phyloP scores from a whole-genome alignment of 495 filamentous ascomycete species.

The Hyaloscypha bicolor region DNA sequence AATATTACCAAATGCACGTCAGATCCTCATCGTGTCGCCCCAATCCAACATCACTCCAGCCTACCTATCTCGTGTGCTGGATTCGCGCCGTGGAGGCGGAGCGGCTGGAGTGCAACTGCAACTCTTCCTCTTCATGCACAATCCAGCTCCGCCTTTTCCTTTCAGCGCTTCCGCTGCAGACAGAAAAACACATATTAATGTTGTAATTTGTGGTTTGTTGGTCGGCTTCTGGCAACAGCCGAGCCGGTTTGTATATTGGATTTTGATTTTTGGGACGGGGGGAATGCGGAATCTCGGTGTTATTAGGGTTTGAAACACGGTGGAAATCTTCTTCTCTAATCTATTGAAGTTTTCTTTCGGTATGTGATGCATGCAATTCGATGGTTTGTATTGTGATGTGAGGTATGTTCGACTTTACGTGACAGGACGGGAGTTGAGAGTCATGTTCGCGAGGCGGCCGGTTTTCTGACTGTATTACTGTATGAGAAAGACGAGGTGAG shows the following conservation, averaged over 20 bases:
- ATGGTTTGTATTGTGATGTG: not conserved
- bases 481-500: not conserved
- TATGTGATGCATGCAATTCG: not conserved
- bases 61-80: too few species aligned
- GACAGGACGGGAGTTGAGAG: not conserved
- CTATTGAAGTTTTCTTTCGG: not conserved
- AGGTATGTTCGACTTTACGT: not conserved
- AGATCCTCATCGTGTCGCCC: too few species aligned
- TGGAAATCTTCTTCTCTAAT: not conserved
- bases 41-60: too few species aligned
- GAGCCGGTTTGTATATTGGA: not conserved
- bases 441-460: not conserved
- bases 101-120: too few species aligned
- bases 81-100: too few species aligned
- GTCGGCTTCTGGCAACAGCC: not conserved
- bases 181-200: not conserved
- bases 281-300: not conserved
- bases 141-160: not conserved
- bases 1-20: too few species aligned
- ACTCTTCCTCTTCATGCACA: too few species aligned
- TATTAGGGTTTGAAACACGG: not conserved
- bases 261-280: too few species aligned
- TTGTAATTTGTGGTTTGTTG: not conserved
- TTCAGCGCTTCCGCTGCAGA: conserved; percentile 1
- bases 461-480: not conserved